A percentile compares a stretch with the other conserved stretches of the same genome.
Conservation (phyloP, 306 rosid species). For the Calophaca sinica region DNA sequence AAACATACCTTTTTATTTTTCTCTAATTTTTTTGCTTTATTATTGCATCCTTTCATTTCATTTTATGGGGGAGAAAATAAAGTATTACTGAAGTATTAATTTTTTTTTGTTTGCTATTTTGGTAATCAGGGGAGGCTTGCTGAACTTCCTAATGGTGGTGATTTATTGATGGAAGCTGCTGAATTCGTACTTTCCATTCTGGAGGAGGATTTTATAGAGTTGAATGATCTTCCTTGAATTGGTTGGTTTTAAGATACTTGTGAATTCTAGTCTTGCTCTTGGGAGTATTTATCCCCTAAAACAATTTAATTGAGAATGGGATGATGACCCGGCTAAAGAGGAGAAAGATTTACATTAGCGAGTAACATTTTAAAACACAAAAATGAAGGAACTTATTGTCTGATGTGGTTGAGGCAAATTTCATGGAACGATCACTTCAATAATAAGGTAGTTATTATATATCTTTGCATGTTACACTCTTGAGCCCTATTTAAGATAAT, state of each 20-base stretch:
- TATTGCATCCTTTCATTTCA: neutral
- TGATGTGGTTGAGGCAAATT: neutral
- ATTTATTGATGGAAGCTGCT: neutral
- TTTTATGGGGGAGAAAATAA: constrained; percentile 21
- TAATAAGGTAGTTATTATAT: constrained; percentile 57
- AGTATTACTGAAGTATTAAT: neutral
- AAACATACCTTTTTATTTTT: neutral
- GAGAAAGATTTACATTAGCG: constrained; percentile 44
- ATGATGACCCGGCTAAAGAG: constrained; percentile 41
- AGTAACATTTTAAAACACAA: constrained; percentile 38
- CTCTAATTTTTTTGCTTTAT: neutral
- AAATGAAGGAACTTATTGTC: constrained; percentile 30
- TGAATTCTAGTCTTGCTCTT: constrained; percentile 41
- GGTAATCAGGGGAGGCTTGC: constrained; percentile 55
- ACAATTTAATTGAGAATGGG: constrained; percentile 42
- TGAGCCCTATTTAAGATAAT: constrained; percentile 40
- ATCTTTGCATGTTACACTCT: constrained; percentile 36
- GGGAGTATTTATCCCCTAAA: constrained; percentile 47
- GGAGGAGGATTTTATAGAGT: constrained; percentile 70
- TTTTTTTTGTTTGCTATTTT: constrained; percentile 17
- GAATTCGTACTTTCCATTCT: constrained; percentile 46
- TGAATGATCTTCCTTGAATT: constrained; percentile 63
- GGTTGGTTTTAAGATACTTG: constrained; percentile 41
- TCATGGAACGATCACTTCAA: constrained; percentile 34
- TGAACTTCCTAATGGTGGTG: constrained; percentile 37